Conservation (phyloP, 2,329 filamentous ascomycete genomes). For the Tolypocladium nubicola region DNA sequence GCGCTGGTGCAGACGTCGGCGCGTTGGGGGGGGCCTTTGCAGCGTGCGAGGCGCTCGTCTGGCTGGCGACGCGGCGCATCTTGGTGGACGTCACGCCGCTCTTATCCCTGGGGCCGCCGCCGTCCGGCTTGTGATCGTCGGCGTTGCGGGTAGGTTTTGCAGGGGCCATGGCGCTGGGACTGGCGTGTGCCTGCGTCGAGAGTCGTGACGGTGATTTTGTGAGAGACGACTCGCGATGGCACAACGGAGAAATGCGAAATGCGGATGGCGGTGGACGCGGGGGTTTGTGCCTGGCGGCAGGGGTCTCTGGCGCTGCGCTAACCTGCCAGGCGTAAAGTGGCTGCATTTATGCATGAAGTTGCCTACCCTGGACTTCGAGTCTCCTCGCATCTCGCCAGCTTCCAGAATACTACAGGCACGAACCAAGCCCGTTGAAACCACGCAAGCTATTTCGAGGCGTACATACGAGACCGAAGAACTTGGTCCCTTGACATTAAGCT, state of each 20-base stretch:
- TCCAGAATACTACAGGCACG: neutral
- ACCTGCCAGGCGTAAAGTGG: neutral
- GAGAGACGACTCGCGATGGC: neutral
- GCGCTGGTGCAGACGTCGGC: slow-evolving; percentile 20
- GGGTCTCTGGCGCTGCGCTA: neutral
- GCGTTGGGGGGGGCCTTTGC: slow-evolving; percentile 33
- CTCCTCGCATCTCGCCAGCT: neutral
- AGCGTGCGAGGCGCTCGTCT: slow-evolving; percentile 22
- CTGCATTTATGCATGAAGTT: neutral
- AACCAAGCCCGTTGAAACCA: neutral
- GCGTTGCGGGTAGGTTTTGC: slow-evolving; percentile 31
- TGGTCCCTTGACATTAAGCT: no score
- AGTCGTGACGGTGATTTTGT: neutral
- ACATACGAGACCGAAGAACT: no score
- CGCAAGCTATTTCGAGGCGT: neutral
- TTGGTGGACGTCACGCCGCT: slow-evolving; percentile 38
- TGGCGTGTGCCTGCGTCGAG: neutral
- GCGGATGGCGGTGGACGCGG: neutral
- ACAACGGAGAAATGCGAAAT: neutral
- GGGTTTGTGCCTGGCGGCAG: neutral
- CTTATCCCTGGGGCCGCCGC: slow-evolving; percentile 31
- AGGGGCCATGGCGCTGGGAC: slow-evolving; percentile 27
- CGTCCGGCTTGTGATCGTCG: slow-evolving; percentile 35
- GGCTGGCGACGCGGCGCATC: slow-evolving; percentile 44
- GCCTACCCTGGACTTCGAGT: neutral